Base-by-base conservation (phyloP, 345 rosid genomes). In the Gossypioides kirkii region DNA sequence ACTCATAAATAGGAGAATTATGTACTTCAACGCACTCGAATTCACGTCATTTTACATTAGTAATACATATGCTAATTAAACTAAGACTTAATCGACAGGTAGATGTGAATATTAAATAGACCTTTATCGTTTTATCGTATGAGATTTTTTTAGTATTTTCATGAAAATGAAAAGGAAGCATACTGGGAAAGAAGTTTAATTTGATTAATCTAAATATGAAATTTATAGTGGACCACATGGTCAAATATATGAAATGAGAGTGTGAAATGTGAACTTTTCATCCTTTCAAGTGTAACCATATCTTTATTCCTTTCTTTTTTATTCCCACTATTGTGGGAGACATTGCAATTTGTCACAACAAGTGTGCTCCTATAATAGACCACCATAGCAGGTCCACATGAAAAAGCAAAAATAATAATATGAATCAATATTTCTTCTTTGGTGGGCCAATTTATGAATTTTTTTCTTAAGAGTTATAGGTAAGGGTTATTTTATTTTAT, bases 321-420 rank as follows among this genome's bases (percentile, higher is more conserved):
- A 63, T 69, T 73, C 78, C 70, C 76, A 74, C 56, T 75, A 76
- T 47, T 62, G 74, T 61, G 82, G 85, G 84, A 63, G 73, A 76
- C 32, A 70, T 73, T 68, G 80, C 84, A 79, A 76, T 61, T 77
- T 81, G 82, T 67, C 80, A 54, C 74, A 22, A 60, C 70, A 60
- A 46, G 12, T 75, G 76, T 71, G 81, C 80, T 59, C 60, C 66
- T 3, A 73, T 69, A 76, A 82, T 79, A 67, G 80, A 77, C 74
- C 79, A 73, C 61, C 61, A 69, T 46, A 75, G 82, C 18, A 75
- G 81, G 82, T 73, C 82, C 79, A 76, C 79, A 50, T 54, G 8
- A 76, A 73, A 68, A 5, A 10, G n/a, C 5, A 9, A 17, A 36
- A 17, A 17, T 1, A 63, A 3, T 7, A 4, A 38, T 38, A 41